Percentiles rank a stretch among this genome's conserved stretches.
Conservation (phyloP, 2,329 filamentous ascomycete species). For the Furcasterigmium sp. region DNA sequence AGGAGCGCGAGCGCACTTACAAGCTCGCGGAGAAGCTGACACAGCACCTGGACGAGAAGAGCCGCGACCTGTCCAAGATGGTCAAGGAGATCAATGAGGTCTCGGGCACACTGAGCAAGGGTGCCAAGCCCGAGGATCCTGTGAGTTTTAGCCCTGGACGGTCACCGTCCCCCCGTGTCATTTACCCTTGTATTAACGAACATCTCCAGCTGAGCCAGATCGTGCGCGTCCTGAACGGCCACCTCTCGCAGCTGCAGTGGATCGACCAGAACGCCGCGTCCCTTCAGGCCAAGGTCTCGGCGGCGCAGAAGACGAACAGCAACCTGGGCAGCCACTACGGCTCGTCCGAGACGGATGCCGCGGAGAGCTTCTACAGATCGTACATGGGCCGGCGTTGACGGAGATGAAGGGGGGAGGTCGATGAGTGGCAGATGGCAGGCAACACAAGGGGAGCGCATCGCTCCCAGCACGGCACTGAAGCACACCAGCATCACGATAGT, state of each 20-base stretch:
- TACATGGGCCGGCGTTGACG: constrained; percentile 72
- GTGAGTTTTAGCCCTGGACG: too few relatives aligned
- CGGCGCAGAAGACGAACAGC: constrained; percentile 75
- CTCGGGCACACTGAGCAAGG: constrained; percentile 84
- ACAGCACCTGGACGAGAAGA: constrained; percentile 88
- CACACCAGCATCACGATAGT: too few relatives aligned
- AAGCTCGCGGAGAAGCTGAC: constrained; percentile 92
- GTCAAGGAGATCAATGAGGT: constrained; percentile 97
- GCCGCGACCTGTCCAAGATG: constrained; percentile 88
- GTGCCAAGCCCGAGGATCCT: constrained; percentile 79
- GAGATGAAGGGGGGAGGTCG: neutral
- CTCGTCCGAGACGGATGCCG: constrained; percentile 62
- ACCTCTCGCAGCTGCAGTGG: constrained; percentile 85
- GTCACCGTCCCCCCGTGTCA: too few relatives aligned
- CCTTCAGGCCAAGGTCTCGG: constrained; percentile 75
- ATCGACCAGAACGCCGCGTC: constrained; percentile 83
- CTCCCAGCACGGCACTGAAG: too few relatives aligned
- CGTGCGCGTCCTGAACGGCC: constrained; percentile 88
- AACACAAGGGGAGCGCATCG: neutral
- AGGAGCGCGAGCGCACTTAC: constrained; percentile 93
- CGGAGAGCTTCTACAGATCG: constrained; percentile 87
- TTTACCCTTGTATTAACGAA: too few relatives aligned
- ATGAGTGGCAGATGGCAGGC: neutral
- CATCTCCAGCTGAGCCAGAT: constrained; percentile 87
- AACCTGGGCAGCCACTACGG: constrained; percentile 52